Conservation (phyloP, 805 yeast species). For the Metschnikowia matae region DNA sequence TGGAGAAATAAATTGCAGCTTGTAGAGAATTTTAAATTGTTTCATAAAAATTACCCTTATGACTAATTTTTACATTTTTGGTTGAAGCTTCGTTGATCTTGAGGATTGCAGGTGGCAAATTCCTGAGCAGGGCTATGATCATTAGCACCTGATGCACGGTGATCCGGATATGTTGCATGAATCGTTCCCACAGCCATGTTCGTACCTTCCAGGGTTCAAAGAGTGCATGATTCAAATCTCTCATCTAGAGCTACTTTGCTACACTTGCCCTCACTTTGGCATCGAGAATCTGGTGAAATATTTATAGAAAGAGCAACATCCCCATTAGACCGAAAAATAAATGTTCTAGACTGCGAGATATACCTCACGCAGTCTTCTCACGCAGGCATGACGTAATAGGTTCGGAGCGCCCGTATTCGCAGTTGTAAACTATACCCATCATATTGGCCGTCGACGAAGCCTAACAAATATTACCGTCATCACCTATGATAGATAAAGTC, state of each 20-base stretch:
- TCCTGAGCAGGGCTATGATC: background rate
- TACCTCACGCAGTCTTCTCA: background rate
- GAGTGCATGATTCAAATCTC: background rate
- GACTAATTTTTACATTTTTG: background rate
- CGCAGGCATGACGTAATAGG: background rate
- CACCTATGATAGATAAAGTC: no score
- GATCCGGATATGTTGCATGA: background rate
- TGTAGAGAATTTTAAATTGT: no score
- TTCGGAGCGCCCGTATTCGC: background rate
- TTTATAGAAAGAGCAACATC: background rate
- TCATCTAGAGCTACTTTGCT: background rate
- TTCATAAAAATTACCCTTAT: no score
- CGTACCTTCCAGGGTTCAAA: background rate
- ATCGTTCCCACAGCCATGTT: background rate
- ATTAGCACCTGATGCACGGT: background rate
- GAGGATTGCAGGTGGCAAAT: background rate
- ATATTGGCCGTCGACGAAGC: background rate
- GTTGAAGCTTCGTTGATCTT: background rate
- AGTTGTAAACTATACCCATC: background rate
- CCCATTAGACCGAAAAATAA: background rate
- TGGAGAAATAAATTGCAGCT: no score
- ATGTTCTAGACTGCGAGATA: slow-evolving; percentile 1
- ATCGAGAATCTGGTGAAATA: background rate
- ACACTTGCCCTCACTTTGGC: background rate
- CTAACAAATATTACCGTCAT: background rate